Conservation (phyloP, 768 basidiomycete species). For the Melanogaster broomeanus region DNA sequence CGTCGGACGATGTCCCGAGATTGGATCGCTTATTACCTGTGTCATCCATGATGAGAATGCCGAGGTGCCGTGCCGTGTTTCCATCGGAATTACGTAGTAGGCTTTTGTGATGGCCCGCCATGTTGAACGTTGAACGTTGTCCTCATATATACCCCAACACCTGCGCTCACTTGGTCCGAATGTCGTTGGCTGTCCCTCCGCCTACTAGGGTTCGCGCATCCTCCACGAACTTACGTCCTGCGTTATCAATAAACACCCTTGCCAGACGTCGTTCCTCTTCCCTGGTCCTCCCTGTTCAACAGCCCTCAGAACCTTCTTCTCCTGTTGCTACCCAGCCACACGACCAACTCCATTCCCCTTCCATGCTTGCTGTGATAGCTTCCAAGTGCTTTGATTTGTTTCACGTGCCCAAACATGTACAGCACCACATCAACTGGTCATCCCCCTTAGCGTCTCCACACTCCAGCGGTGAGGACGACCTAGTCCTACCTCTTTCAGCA, state of each 20-base stretch:
- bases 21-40: no score
- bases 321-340: slow-evolving; percentile 1
- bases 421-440: slow-evolving; percentile 42
- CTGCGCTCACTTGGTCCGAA: slow-evolving; percentile 10
- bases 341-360: slow-evolving; percentile 19
- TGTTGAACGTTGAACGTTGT: slow-evolving; percentile 5
- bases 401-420: slow-evolving; percentile 46
- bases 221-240: slow-evolving; percentile 57
- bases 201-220: slow-evolving; percentile 55
- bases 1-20: no score
- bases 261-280: slow-evolving; percentile 57
- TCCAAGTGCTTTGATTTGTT: slow-evolving; percentile 56
- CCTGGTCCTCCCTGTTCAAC: slow-evolving; percentile 38
- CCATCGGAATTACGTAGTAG: slow-evolving; percentile 20
- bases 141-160: slow-evolving; percentile 3
- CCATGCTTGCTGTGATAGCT: slow-evolving; percentile 54
- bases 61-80: slow-evolving; percentile 18
- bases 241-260: slow-evolving; percentile 51
- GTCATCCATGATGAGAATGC: slow-evolving; percentile 7
- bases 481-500: slow-evolving; percentile 56
- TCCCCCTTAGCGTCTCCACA: slow-evolving; percentile 49
- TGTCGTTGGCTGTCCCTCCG: slow-evolving; percentile 41
- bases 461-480: slow-evolving; percentile 40
- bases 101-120: slow-evolving; percentile 23
- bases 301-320: slow-evolving; percentile 11